Base-by-base conservation (phyloP, 768 basidiomycete species). In the Heimioporus sp. region DNA sequence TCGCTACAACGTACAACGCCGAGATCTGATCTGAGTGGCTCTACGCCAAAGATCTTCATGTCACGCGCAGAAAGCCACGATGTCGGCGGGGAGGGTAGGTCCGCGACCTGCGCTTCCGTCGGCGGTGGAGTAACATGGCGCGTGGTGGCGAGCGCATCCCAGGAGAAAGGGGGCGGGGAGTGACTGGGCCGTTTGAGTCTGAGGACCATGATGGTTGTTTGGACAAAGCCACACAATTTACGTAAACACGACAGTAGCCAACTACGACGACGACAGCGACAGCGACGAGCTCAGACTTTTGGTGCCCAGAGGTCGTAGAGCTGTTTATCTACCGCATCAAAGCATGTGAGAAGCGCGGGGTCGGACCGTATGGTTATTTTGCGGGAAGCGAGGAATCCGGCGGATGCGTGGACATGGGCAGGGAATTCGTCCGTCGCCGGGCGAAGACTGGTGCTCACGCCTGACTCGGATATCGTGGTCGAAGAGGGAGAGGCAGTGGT, bases 41-140 rank as follows among this genome's bases (percentile, higher is more conserved):
- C 76, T 3, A 85, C 76, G 31, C 92, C 92, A 68, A 89, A 96
- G 54, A 88, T 78, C 74, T 86, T 87, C 92, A 92, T 94, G 62
- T 94, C 90, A 43, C 80, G 79, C 9, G 88, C 90, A 24, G 87
- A 81, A 13, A 95, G 83, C 85, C 91, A 92, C 73, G 84, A 79
- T 20, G 90, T 87, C 0, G 92, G 92, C 0, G 92, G 90, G 0
- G 87, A 83, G 0, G 81, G 78, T 3, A 83, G 69, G 1, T 76
- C 73, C 4, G 75, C 63, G 5, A 73, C 58, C 39, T 79, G 74
- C 1, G 64, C 54, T 17, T 68, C 66, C 7, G 73, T 53, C 11
- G 71, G 66, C 0, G 76, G 70, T 9, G 73, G 63, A 1, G 15
- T 17, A 2, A 5, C 16, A 12, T 43, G 32, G 24, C 57, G 56